Evolutionary conservation across 208 protist species (phyloP).

Genomic region (Balamuthia mandrillaris): DNA sequence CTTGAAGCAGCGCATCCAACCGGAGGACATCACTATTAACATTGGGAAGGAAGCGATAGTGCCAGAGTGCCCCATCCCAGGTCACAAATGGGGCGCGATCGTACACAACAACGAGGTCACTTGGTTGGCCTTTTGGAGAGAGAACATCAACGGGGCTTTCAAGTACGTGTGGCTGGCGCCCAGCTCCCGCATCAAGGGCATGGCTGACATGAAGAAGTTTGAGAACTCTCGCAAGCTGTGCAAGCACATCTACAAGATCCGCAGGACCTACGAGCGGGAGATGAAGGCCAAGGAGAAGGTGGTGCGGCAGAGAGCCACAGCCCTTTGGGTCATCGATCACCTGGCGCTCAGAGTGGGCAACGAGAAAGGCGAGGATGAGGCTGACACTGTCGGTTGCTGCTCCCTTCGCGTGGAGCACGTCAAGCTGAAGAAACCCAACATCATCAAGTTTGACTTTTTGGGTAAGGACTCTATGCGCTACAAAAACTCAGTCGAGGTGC

Average conservation of each 20-base stretch:
- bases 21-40: conserved; percentile 98
- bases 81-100: conserved; percentile 83
- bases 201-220: conserved; percentile 96
- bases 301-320: conserved; percentile 88
- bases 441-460: conserved; percentile 93
- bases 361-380: conserved; percentile 95
- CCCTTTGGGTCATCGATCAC: conserved; percentile 97
- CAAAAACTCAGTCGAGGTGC: conserved; percentile 60
- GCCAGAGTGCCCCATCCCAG: conserved; percentile 81
- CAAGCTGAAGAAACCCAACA: conserved; percentile 58
- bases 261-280: conserved; percentile 83
- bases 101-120: conserved; percentile 91
- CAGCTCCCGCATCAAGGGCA: conserved; percentile 85
- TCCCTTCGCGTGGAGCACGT: conserved; percentile 96
- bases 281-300: conserved; percentile 72
- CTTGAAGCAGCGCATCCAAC: conserved; percentile 88
- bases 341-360: conserved; percentile 98
- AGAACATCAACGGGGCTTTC: conserved; percentile 81
- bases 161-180: conserved; percentile 97
- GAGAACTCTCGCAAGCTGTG: conserved; percentile 93
- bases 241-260: conserved; percentile 88
- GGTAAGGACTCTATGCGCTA: conserved; percentile 98
- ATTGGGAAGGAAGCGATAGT: conserved; percentile 82
- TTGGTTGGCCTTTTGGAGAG: conserved; percentile 96
- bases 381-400: conserved; percentile 97